Base-by-base conservation (phyloP, 108 stramenopile species). In the Nitzschia palea region DNA sequence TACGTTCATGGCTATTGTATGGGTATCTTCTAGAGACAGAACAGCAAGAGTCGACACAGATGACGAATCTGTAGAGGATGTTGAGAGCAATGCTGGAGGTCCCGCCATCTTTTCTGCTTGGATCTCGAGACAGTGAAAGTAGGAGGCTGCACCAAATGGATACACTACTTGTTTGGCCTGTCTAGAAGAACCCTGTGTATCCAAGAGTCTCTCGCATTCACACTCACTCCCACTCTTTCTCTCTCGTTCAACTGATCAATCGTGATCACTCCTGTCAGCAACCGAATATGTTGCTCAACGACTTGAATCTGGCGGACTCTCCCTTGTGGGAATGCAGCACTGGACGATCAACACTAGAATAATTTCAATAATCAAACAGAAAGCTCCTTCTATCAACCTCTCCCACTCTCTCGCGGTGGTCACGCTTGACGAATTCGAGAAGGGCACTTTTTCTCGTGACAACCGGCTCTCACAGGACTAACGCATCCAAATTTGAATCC, bases 401-500 rank as follows among this genome's bases (percentile, higher is more conserved):
- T 8, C 10, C 37, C 37, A 10, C 8, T 40, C 14, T 40, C 8
- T 40, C 14, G 8, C 10, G 14, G 37, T 10, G 37, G 10, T 14
- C 8, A 40, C 37, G 37, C 37, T 8, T 40, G 14, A 10, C 37
- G 37, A n/a, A n/a, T n/a, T n/a, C n/a, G n/a, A n/a, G n/a, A n/a
- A n/a, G n/a, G n/a, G n/a, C n/a, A n/a, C n/a, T n/a, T n/a, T n/a
- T n/a, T n/a, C n/a, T n/a, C n/a, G n/a, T n/a, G n/a, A n/a, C n/a
- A n/a, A n/a, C n/a, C n/a, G n/a, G n/a, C n/a, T n/a, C n/a, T n/a
- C n/a, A n/a, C n/a, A n/a, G n/a, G n/a, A n/a, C n/a, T 40, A 14
- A 14, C 50, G n/a, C 1, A 32, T n/a, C 55, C 30, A 56, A 56
- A 56, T 56, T 56, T 56, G 55, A 56, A 56, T 56, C 55, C 55